A percentile compares a stretch with the other conserved stretches of the same genome.
Conservation (phyloP, 2,329 filamentous ascomycete genomes). For the Eurotiales sp. region DNA sequence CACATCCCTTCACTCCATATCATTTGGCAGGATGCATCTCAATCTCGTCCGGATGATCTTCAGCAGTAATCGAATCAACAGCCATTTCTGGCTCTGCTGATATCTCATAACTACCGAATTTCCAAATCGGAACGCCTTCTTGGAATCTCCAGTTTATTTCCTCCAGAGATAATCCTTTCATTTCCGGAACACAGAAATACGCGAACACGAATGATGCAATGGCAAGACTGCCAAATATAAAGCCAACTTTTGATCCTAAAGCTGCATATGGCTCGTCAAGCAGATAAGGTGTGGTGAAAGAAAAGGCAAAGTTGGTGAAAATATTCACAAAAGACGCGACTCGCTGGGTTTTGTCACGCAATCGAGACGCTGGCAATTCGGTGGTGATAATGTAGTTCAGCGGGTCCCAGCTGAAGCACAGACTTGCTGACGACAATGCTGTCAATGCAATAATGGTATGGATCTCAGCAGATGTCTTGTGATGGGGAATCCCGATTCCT, state of each 20-base stretch:
- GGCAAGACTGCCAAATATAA: constrained; percentile 32
- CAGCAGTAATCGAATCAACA: background rate
- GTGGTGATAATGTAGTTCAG: constrained; percentile 34
- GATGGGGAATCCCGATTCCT: constrained; percentile 28
- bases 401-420: constrained; percentile 31
- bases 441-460: constrained; percentile 32
- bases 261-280: constrained; percentile 32
- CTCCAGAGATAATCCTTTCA: constrained; percentile 30
- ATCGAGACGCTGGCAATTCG: constrained; percentile 28
- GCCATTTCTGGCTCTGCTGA: background rate
- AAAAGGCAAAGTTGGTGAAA: constrained; percentile 28
- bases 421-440: constrained; percentile 30
- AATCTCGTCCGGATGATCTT: background rate
- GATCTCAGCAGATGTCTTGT: constrained; percentile 18
- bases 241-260: constrained; percentile 35
- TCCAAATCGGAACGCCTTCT: constrained; percentile 18
- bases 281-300: constrained; percentile 38
- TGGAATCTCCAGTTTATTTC: constrained; percentile 30
- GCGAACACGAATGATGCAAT: constrained; percentile 20
- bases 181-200: constrained; percentile 28
- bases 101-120: constrained; percentile 17
- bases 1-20: background rate
- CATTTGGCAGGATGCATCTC: background rate
- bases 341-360: constrained; percentile 28
- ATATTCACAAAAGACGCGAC: constrained; percentile 29